Conservation (phyloP, 2,329 filamentous ascomycete species). For the Ophiocordyceps camponoti-rufipedis region DNA sequence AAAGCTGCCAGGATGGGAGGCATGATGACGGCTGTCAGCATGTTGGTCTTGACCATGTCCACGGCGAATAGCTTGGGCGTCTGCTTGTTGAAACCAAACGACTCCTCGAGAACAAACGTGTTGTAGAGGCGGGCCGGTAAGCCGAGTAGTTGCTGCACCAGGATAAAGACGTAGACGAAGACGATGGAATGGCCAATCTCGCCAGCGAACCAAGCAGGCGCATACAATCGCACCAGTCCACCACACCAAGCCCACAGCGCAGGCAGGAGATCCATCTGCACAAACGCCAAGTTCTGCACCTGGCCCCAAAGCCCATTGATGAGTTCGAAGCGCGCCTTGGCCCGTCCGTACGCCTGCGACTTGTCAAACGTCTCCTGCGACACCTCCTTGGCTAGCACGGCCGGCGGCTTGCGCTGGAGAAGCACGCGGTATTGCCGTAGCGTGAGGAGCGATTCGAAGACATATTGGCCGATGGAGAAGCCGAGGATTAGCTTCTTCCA, state of each 20-base stretch:
- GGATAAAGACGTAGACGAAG: slow-evolving; percentile 75
- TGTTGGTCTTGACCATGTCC: slow-evolving; percentile 82
- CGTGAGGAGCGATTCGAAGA: slow-evolving; percentile 78
- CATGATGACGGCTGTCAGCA: slow-evolving; percentile 61
- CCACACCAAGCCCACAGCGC: slow-evolving; percentile 79
- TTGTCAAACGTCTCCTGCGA: slow-evolving; percentile 85
- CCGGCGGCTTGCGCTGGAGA: slow-evolving; percentile 60
- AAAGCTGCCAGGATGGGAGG: slow-evolving; percentile 83
- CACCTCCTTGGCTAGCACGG: slow-evolving; percentile 76
- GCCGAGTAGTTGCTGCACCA: slow-evolving; percentile 63
- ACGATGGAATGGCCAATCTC: slow-evolving; percentile 88
- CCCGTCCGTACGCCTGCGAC: slow-evolving; percentile 86
- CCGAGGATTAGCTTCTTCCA: slow-evolving; percentile 95
- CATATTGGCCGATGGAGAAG: slow-evolving; percentile 82
- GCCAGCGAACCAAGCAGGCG: slow-evolving; percentile 63
- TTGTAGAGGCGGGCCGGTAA: slow-evolving; percentile 78
- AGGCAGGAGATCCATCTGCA: slow-evolving; percentile 80
- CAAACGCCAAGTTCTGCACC: slow-evolving; percentile 73
- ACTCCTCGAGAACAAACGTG: slow-evolving; percentile 89
- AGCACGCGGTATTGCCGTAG: slow-evolving; percentile 80
- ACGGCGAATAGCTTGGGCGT: slow-evolving; percentile 73
- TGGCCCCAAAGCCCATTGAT: slow-evolving; percentile 68
- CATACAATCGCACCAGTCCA: slow-evolving; percentile 51
- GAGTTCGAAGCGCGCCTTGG: slow-evolving; percentile 83
- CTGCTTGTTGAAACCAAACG: slow-evolving; percentile 98